Base-by-base conservation (phyloP, 148 eudicot genomes). In the Chenopodium album region DNA sequence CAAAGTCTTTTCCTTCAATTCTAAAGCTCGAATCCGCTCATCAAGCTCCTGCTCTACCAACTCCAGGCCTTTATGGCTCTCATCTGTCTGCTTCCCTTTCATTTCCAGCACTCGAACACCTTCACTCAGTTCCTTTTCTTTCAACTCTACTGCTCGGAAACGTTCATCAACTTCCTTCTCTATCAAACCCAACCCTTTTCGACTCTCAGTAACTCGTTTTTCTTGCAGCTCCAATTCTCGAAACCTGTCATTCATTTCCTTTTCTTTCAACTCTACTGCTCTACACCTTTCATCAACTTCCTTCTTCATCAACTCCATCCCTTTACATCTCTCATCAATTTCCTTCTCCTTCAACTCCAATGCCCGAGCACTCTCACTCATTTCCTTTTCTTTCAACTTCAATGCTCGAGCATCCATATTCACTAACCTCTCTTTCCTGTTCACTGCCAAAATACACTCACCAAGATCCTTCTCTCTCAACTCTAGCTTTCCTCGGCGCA, bases 211-310 rank as follows among this genome's bases (percentile, higher is more conserved):
- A 7, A 72, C 50, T 63, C 62, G 65, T 76, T 54, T 52, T 26
- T 83, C 73, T 22, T 60, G 72, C 76, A 59, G 9, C 71, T 82
- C 70, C 59, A 77, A 29, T 64, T 29, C 23, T 71, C 16, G 48
- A 20, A 28, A 62, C 54, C 46, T 20, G 29, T 60, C 81, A 46
- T 41, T 12, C 8, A 77, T 46, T 19, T 59, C 32, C 81, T 48
- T 63, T 12, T 34, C 68, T 59, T 64, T 50, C 29, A 0, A 2
- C 2, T 59, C 60, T 19, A 83, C 3, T 44, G 4, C 32, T 19
- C 22, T 44, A n/a, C 63, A 10, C 1, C 7, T 19, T 28, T 66
- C 66, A 20, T 54, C 16, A 13, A 81, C 22, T 22, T 64, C 31
- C 63, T 41, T 29, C 60, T 76, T 70, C 29, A 37, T 76, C 44